Percentiles rank a stretch among this genome's conserved stretches.
phyloP scores from a whole-genome alignment of 179 eudicot genomes.

The Spinacia oleracea region DNA sequence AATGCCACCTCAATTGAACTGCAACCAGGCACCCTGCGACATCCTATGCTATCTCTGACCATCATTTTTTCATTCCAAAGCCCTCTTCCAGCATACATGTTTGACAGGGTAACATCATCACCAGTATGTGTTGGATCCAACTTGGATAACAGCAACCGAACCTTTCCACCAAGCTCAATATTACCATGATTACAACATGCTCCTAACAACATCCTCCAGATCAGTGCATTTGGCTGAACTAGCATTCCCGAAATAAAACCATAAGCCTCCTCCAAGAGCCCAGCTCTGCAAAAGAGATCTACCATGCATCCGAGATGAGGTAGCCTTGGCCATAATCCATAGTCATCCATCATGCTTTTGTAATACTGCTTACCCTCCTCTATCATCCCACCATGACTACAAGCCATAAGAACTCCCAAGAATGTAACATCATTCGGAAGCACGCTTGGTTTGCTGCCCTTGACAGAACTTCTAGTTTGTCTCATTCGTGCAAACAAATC shows the following conservation, averaged over 20 bases:
- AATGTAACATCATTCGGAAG: conserved; percentile 51
- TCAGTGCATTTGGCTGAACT: conserved; percentile 39
- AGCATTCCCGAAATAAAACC: conserved; percentile 39
- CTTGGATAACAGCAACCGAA: conserved; percentile 23
- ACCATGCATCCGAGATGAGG: conserved; percentile 65
- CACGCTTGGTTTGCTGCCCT: not conserved
- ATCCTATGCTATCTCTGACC: conserved; percentile 30
- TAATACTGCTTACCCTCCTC: conserved; percentile 43
- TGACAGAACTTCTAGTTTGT: conserved; percentile 1
- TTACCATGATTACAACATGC: conserved; percentile 43
- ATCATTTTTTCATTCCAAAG: conserved; percentile 49
- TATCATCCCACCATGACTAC: conserved; percentile 50
- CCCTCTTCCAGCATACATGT: conserved; percentile 46
- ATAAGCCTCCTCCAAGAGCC: conserved; percentile 44
- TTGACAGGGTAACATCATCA: conserved; percentile 47
- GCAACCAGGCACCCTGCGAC: conserved; percentile 39
- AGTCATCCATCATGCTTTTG: conserved; percentile 40
- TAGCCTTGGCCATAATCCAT: conserved; percentile 38
- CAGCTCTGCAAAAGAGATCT: conserved; percentile 47
- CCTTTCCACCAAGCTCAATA: conserved; percentile 39
- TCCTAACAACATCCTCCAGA: conserved; percentile 56
- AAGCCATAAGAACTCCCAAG: conserved; percentile 54
- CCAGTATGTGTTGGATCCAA: conserved; percentile 37
- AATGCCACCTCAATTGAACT: conserved; percentile 46
- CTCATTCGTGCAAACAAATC: conserved; percentile 44